Percentiles rank a stretch among this genome's conserved stretches.
These are phyloP conservation scores for Barnettozyma pratensis DNA, from an alignment of 805 yeast genomes.

Conservation along the genomic window DNA sequence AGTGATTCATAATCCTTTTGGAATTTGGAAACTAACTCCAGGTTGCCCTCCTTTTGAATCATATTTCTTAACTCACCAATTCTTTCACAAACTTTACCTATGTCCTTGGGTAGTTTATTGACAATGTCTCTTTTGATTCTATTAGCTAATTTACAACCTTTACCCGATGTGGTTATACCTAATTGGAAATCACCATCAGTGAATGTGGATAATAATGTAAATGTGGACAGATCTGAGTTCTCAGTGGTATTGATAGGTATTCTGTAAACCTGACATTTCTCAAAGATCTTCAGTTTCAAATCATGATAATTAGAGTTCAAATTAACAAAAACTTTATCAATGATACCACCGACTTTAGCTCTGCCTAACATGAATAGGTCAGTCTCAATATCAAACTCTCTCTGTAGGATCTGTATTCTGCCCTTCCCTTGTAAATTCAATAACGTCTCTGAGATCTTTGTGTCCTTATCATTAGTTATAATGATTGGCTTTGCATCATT, in stretches of 20 bases:
- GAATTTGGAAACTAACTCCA: conserved; percentile 19
- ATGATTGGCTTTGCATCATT: conserved; percentile 55
- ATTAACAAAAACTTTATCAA: conserved; percentile 73
- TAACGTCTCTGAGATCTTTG: conserved; percentile 24
- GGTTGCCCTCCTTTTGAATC: conserved; percentile 49
- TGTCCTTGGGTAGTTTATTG: conserved; percentile 58
- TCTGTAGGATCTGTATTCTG: conserved; percentile 26
- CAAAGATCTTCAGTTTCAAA: conserved; percentile 38
- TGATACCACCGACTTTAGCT: conserved; percentile 51
- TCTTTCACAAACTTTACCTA: conserved; percentile 62
- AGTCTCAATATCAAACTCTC: conserved; percentile 29
- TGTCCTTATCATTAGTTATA: conserved; percentile 29
- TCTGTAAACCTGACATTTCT: conserved; percentile 52
- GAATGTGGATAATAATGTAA: conserved; percentile 69
- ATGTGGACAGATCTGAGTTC: conserved; percentile 64
- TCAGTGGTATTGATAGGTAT: conserved; percentile 83
- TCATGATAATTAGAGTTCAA: conserved; percentile 28
- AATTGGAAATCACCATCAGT: conserved; percentile 70
- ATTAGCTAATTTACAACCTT: conserved; percentile 83
- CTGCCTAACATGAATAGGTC: conserved; percentile 60
- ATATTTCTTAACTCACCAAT: conserved; percentile 61
- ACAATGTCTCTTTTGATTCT: conserved; percentile 73
- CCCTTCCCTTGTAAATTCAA: conserved; percentile 23
- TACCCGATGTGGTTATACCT: conserved; percentile 81
- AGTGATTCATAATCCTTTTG: conserved; percentile 23